Evolutionary conservation across 148 eudicot species (phyloP).

Genomic region (Silene conica): DNA sequence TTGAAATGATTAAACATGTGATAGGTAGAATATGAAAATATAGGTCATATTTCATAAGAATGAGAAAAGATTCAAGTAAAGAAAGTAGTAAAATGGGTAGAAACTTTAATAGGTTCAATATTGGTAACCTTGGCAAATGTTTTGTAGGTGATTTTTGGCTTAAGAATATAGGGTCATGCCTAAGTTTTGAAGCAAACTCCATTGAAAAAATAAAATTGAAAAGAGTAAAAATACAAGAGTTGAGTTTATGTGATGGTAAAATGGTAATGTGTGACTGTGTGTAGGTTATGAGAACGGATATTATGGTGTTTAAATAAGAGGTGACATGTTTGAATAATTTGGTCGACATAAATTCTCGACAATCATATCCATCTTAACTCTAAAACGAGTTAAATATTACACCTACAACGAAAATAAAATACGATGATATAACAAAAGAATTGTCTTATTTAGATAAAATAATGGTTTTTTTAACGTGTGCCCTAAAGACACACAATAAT

Average conservation of each 20-base stretch:
- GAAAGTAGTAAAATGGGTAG: slow-evolving; percentile 26
- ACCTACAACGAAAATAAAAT: too few relatives aligned
- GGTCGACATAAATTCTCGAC: not conserved
- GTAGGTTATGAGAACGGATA: not conserved
- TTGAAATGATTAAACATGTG: slow-evolving; percentile 18
- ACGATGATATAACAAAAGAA: too few relatives aligned
- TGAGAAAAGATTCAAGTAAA: slow-evolving; percentile 30
- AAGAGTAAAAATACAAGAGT: not conserved
- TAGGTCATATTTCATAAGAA: slow-evolving; percentile 28
- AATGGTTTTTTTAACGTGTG: too few relatives aligned
- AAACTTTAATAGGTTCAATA: slow-evolving; percentile 27
- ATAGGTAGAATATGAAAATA: slow-evolving; percentile 30
- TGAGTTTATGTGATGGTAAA: not conserved
- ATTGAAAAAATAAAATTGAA: slow-evolving; percentile 2
- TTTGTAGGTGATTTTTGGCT: slow-evolving; percentile 3
- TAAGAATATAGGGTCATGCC: slow-evolving; percentile 15
- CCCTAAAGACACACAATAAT: too few relatives aligned
- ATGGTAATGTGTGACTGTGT: too few relatives aligned
- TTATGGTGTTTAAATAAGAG: slow-evolving; percentile 8
- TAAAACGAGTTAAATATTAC: too few relatives aligned
- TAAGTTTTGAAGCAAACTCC: slow-evolving; percentile 24
- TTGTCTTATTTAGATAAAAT: too few relatives aligned
- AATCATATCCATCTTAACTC: too few relatives aligned
- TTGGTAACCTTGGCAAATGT: slow-evolving; percentile 10
- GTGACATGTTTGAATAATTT: not conserved